Base-by-base conservation (phyloP, 1,284 basidiomycete genomes). In the Golubevia sp. region DNA sequence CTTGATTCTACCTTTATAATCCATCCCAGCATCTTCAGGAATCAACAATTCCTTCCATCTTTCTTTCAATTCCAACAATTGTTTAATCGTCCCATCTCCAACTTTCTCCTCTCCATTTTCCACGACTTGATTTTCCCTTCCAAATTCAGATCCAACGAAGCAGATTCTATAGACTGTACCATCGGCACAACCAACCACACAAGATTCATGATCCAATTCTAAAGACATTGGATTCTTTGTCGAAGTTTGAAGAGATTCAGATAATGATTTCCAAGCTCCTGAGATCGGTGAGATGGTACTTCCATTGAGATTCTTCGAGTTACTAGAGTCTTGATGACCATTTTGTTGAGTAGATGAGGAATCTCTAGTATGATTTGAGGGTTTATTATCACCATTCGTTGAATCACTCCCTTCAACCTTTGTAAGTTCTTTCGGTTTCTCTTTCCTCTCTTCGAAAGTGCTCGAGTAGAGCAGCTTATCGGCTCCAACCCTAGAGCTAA, bases 191-290 rank as follows among this genome's bases (percentile, higher is more conserved):
- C 76, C 76, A 7, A 77, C 70, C 6, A 79, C 75, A 26, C 71
- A 61, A 34, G 56, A 66, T 55, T 79, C 76, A 58, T 75, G 73
- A 55, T 79, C 76, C 49, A 75, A 50, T 54, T 74, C 73, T 58
- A 79, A 68, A 20, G 69, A 63, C 74, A 77, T 75, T 8, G 76
- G 76, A 50, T 78, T 78, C 18, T 67, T 61, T 26, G 72, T 55
- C 1, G 74, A 67, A 13, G 56, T 61, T 18, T 66, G 61, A 18
- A 79, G 64, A 21, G 66, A 61, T 1, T 48, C 56, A 3, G 66
- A 63, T 21, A 64, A 61, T 13, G 71, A 67, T 49, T 66, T 62
- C 75, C 75, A 77, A 2, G 71, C 76, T 3, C 75, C 75, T 21
- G 63, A 50, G 27, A 79, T 70, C n/a, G 75, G 62, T 2, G 64